phyloP scores from a whole-genome alignment of 2,329 filamentous ascomycete species.

The Xylaria sp. region DNA sequence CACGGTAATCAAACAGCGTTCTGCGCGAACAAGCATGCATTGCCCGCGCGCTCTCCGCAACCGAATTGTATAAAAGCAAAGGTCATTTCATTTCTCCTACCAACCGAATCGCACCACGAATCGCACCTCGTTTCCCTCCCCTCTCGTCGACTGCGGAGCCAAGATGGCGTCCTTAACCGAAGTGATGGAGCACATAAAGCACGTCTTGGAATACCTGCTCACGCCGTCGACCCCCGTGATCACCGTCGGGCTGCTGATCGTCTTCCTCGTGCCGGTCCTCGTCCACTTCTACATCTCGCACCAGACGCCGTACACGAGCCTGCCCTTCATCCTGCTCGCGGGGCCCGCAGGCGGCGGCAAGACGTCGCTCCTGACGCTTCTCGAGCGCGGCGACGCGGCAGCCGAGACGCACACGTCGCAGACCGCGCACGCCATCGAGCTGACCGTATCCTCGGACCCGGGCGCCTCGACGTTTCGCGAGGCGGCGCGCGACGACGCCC shows the following conservation, averaged over 20 bases:
- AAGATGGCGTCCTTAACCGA: constrained; percentile 21
- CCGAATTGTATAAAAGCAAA: background rate
- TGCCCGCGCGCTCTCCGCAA: background rate
- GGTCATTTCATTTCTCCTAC: background rate
- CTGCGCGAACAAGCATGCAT: constrained; percentile 4
- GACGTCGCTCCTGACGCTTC: constrained; percentile 81
- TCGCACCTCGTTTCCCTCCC: background rate
- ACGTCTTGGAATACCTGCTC: constrained; percentile 58
- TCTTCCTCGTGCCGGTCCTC: constrained; percentile 74
- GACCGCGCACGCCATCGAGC: constrained; percentile 56
- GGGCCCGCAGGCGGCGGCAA: constrained; percentile 87
- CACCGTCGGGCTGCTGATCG: constrained; percentile 70
- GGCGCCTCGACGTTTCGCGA: constrained; percentile 53
- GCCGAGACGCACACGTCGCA: constrained; percentile 63
- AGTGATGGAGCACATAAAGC: constrained; percentile 45
- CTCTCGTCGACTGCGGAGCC: background rate
- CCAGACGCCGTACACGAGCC: constrained; percentile 66
- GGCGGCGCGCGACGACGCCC: constrained; percentile 60
- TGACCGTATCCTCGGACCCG: constrained; percentile 56
- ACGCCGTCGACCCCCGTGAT: constrained; percentile 68
- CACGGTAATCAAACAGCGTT: background rate
- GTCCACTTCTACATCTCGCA: constrained; percentile 78
- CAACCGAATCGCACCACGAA: background rate
- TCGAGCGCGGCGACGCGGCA: constrained; percentile 58
- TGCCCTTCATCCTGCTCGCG: constrained; percentile 79